Evolutionary conservation across 352 stramenopile species (phyloP), one percentile per base, ranked within the genome.

Genomic region (Globisporangium nunn): DNA sequence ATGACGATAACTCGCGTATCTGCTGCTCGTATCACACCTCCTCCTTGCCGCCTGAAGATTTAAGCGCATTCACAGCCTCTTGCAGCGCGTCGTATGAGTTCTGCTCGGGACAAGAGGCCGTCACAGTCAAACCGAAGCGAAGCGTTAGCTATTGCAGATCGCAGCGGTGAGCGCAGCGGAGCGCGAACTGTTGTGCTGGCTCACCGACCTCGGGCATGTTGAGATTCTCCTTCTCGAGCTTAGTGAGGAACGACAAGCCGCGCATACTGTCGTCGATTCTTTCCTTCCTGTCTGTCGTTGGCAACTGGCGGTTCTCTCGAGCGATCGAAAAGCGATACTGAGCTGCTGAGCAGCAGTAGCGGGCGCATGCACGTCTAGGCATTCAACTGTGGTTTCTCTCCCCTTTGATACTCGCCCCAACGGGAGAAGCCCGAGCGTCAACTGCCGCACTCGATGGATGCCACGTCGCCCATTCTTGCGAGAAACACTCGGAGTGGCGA

Each of bases 211-310:
- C 59, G 0, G 71, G 71, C 51, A 80, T 33, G 4, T 53, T 39
- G 15, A 80, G 23, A 39, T 73, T 64, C 47, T 72, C 68, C 58
- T 75, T 74, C 53, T 80, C 68, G 29, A 70, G 72, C 45, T 68
- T 70, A 15, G 71, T 52, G 45, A 80, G 31, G 39, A 80, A 77
- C n/a, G 45, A 40, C 18, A 59, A 64, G 4, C 75, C 47, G n/a
- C 43, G 43, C 43, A 48, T 48, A 6, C 10, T 12, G 28, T 55
- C 41, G 29, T 6, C 8, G 39, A 48, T 15, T 37, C 1, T 0
- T 37, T 37, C 33, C 33, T 37, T 5, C 10, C 29, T n/a, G 44
- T 29, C 39, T 31, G 49, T 58, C 41, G 4, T 61, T 18, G 66
- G 52, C 37, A 18, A 2, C 40, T 17, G 48, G 29, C 29, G 30